phyloP scores from a whole-genome alignment of 2,329 filamentous ascomycete species.

The Aspergillus sp. region DNA sequence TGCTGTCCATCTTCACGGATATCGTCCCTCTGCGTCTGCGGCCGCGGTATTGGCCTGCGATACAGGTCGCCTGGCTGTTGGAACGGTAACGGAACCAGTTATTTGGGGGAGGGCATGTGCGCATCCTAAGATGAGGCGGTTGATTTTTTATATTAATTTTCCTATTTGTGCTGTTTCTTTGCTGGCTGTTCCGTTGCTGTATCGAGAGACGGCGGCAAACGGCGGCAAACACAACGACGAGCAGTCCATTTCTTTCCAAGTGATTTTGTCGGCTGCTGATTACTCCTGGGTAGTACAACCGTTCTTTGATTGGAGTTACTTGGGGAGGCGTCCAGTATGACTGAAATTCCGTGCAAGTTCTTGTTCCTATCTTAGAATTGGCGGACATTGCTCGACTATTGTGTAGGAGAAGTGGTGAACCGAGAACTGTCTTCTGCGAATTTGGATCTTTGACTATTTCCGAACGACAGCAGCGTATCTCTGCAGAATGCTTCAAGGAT shows the following conservation, averaged over 20 bases:
- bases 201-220: slow-evolving; percentile 1
- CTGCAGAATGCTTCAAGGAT: slow-evolving; percentile 52
- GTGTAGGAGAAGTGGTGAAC: slow-evolving; percentile 50
- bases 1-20: slow-evolving; percentile 40
- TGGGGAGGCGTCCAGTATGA: slow-evolving; percentile 61
- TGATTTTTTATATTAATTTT: slow-evolving; percentile 35
- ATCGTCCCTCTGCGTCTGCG: slow-evolving; percentile 36
- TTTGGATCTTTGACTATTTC: slow-evolving; percentile 42
- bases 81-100: slow-evolving; percentile 35
- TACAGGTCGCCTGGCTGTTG: slow-evolving; percentile 35
- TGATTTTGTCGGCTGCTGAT: slow-evolving; percentile 56
- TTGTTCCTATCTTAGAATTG: slow-evolving; percentile 55
- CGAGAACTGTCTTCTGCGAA: slow-evolving; percentile 45
- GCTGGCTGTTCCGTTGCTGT: slow-evolving; percentile 44
- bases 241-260: slow-evolving; percentile 40
- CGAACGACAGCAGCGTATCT: slow-evolving; percentile 45
- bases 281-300: slow-evolving; percentile 56
- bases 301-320: slow-evolving; percentile 56
- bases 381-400: slow-evolving; percentile 46
- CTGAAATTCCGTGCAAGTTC: slow-evolving; percentile 56
- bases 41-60: slow-evolving; percentile 35
- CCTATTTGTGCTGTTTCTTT: slow-evolving; percentile 26
- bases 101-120: slow-evolving; percentile 39
- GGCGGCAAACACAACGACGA: too few species aligned
- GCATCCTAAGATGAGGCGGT: slow-evolving; percentile 32